These are phyloP conservation scores for Aquilaria agallochum DNA, from an alignment of 441 rosid genomes.

Conservation along the genomic window DNA sequence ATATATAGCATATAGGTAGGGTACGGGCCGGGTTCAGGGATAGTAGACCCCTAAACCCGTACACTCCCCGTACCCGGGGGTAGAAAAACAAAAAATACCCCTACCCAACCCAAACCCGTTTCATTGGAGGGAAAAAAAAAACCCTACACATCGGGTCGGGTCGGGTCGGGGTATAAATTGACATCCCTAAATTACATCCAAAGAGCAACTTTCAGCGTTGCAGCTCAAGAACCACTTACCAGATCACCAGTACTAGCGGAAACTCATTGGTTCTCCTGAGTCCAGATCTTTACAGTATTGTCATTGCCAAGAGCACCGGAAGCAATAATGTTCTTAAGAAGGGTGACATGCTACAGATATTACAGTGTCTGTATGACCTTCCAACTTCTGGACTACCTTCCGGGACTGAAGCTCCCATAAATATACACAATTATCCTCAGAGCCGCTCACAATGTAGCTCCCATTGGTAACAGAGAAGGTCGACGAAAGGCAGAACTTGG, in stretches of 20 bases:
- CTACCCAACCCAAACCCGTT: too few species aligned
- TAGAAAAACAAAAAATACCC: too few species aligned
- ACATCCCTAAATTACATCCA: too few species aligned
- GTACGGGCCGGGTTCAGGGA: too few species aligned
- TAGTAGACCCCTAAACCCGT: too few species aligned
- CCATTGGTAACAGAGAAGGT: slow-evolving; percentile 82
- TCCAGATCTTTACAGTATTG: slow-evolving; percentile 80
- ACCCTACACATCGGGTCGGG: too few species aligned
- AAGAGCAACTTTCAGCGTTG: too few species aligned
- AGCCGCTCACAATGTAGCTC: slow-evolving; percentile 76
- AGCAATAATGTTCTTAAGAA: slow-evolving; percentile 63
- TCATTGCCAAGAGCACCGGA: slow-evolving; percentile 86
- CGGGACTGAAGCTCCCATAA: slow-evolving; percentile 89
- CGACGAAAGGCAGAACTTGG: slow-evolving; percentile 67
- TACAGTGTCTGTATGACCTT: slow-evolving; percentile 85
- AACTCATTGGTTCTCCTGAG: slow-evolving; percentile 55
- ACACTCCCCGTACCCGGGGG: too few species aligned
- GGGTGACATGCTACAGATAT: slow-evolving; percentile 89
- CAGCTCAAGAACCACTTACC: too few species aligned
- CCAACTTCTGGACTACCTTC: slow-evolving; percentile 82
- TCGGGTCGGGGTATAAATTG: too few species aligned
- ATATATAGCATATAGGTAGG: too few species aligned
- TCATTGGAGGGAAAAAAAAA: too few species aligned
- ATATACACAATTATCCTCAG: slow-evolving; percentile 78
- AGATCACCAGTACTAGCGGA: neutral